Base-by-base conservation (phyloP, 2,329 filamentous ascomycete genomes). In the Akanthomyces lecanii region DNA sequence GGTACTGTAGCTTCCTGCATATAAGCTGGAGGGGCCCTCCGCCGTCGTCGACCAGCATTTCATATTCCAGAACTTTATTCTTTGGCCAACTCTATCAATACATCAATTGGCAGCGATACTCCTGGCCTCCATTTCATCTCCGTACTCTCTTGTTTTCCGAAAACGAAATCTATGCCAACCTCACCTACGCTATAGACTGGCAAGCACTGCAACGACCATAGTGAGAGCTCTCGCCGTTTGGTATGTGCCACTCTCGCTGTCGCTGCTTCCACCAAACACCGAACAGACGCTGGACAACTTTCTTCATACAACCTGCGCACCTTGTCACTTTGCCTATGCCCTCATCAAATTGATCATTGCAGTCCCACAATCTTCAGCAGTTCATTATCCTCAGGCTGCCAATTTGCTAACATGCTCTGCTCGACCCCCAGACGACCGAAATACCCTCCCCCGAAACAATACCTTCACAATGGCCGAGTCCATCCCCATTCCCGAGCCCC, bases 401-500 rank as follows among this genome's bases (percentile, higher is more conserved):
- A n/a, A 2, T n/a, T 7, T 21, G 30, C 61, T 63, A 59, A 63
- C 54, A 33, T 40, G 33, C 16, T 52, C 38, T 36, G 12, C 25
- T 42, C 40, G 6, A 33, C n/a, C 4, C 14, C 16, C 38, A 63
- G 61, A 38, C 45, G 14, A 30, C 25, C 28, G 21, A 21, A 33
- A 38, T 38, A 14, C 53, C n/a, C 10, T 23, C 33, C 2, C 53
- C 14, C 28, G 14, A 23, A n/a, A 18, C 6, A 48, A 42, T 28
- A 40, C 50, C 12, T 51, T 61, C 33, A 65, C 47, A 56, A 76
- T 76, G 75, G 69, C 73, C 36, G 72, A 75, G 56, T 64, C 67
- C 38, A 71, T 76, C 16, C 78, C 81, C 3, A 88, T 91, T 60
- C 88, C 89, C 1, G 81, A 84, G 53, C 88, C 88, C 30, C 80